Percentiles rank a stretch among this genome's conserved stretches.
These are phyloP conservation scores for Galeopsis tetrahit DNA, from an alignment of 257 asterid species.

Conservation along the genomic window DNA sequence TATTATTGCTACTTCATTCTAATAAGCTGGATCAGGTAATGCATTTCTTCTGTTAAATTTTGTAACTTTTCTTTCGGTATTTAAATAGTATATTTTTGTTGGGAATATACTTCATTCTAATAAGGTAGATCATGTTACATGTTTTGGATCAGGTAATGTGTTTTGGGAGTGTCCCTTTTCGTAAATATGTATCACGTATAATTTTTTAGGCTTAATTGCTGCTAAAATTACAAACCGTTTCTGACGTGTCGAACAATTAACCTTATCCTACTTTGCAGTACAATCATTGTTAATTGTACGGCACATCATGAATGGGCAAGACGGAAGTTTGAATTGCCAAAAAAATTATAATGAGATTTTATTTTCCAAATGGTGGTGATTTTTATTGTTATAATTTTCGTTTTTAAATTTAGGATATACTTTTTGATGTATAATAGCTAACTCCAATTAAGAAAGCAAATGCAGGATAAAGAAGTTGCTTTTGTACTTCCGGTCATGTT, in stretches of 20 bases:
- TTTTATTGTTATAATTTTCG: neutral
- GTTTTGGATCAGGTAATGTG: conserved; percentile 34
- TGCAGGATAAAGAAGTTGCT: conserved; percentile 93
- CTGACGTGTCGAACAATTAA: too few relatives aligned
- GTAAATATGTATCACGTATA: too few relatives aligned
- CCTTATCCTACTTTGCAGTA: too few relatives aligned
- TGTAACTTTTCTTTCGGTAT: neutral
- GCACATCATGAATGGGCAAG: too few relatives aligned
- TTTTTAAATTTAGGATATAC: conserved; percentile 10
- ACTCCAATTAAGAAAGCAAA: conserved; percentile 32
- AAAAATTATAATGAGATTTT: too few relatives aligned
- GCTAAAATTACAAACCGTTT: too few relatives aligned
- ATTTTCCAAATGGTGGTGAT: too few relatives aligned
- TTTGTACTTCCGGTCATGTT: conserved; percentile 74
- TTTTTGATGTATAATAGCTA: conserved; percentile 10
- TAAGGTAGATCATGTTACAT: conserved; percentile 57
- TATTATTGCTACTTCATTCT: conserved; percentile 78
- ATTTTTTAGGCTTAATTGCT: too few relatives aligned
- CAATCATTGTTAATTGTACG: too few relatives aligned
- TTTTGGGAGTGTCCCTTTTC: neutral
- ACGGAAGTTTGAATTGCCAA: too few relatives aligned
- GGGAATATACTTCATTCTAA: conserved; percentile 28
- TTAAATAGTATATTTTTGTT: neutral
- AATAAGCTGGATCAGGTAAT: conserved; percentile 91
- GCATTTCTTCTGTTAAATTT: conserved; percentile 25